These are phyloP conservation scores for Malassezia cuniculi DNA, from an alignment of 1,284 basidiomycete species.

Conservation along the genomic window DNA sequence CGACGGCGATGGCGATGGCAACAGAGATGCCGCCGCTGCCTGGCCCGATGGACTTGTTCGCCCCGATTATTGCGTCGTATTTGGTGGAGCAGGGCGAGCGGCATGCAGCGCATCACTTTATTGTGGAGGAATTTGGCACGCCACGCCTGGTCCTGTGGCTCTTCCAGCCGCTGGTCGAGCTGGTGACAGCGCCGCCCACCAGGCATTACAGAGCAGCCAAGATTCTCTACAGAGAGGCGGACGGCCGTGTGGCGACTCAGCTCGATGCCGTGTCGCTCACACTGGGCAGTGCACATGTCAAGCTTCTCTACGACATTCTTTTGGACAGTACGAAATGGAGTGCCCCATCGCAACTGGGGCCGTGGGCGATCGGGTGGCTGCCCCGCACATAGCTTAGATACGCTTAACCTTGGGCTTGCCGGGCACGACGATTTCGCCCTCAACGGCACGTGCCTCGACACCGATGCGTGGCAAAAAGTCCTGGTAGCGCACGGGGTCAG, in stretches of 20 bases:
- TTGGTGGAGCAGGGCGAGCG: constrained; percentile 12
- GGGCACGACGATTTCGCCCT: constrained; percentile 60
- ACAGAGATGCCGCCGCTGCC: too few relatives aligned
- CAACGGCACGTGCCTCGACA: constrained; percentile 64
- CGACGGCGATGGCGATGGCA: neutral
- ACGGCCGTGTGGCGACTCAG: too few relatives aligned
- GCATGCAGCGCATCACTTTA: constrained; percentile 14
- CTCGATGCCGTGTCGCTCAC: too few relatives aligned
- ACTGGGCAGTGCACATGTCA: too few relatives aligned
- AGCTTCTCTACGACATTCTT: too few relatives aligned
- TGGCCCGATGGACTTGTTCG: neutral
- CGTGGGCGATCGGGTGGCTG: constrained; percentile 10
- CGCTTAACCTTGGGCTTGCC: constrained; percentile 31
- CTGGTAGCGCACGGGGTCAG: constrained; percentile 62
- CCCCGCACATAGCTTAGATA: constrained; percentile 14
- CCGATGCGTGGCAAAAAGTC: constrained; percentile 61
- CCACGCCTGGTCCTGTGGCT: constrained; percentile 9
- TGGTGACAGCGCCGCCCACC: too few relatives aligned
- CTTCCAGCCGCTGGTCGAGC: constrained; percentile 10
- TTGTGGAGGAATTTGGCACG: neutral
- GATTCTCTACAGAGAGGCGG: too few relatives aligned
- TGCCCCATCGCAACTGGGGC: neutral
- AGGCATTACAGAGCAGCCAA: too few relatives aligned
- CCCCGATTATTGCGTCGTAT: constrained; percentile 2
- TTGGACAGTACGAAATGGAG: too few relatives aligned